These are phyloP conservation scores for Delonix regia DNA, from an alignment of 306 rosid genomes.

Conservation along the genomic window DNA sequence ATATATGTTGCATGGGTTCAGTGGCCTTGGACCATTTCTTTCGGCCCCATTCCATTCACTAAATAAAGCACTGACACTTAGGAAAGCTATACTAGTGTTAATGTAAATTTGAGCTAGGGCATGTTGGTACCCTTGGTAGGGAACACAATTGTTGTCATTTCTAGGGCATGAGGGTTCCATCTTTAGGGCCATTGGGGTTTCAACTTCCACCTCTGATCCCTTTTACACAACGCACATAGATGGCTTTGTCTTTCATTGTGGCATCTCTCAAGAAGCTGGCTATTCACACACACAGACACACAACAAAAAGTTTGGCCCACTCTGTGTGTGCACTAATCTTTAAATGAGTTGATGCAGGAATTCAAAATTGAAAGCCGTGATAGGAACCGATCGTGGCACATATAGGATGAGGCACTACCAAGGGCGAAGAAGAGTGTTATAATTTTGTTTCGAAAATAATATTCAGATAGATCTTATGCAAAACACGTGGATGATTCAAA, in stretches of 20 bases:
- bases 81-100: conserved; percentile 12
- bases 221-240: background rate
- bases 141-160: conserved; percentile 48
- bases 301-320: background rate
- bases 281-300: background rate
- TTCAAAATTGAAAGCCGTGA: conserved; percentile 46
- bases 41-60: conserved; percentile 16
- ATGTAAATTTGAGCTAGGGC: conserved; percentile 35
- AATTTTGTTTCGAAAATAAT: background rate
- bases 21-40: conserved; percentile 46
- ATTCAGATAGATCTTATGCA: conserved; percentile 20
- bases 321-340: background rate
- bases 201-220: conserved; percentile 30
- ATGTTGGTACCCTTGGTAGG: conserved; percentile 39
- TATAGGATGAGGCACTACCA: conserved; percentile 27
- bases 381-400: conserved; percentile 30
- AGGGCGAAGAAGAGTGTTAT: background rate
- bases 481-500: conserved; percentile 46
- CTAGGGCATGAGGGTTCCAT: conserved; percentile 32
- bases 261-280: background rate
- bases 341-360: background rate
- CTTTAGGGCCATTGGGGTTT: conserved; percentile 22
- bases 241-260: conserved; percentile 1
- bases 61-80: conserved; percentile 32
- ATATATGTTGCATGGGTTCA: conserved; percentile 37